A percentile compares a stretch with the other conserved stretches of the same genome.
These are phyloP conservation scores for Skeletonema tropicum DNA, from an alignment of 108 stramenopile species.

Conservation along the genomic window DNA sequence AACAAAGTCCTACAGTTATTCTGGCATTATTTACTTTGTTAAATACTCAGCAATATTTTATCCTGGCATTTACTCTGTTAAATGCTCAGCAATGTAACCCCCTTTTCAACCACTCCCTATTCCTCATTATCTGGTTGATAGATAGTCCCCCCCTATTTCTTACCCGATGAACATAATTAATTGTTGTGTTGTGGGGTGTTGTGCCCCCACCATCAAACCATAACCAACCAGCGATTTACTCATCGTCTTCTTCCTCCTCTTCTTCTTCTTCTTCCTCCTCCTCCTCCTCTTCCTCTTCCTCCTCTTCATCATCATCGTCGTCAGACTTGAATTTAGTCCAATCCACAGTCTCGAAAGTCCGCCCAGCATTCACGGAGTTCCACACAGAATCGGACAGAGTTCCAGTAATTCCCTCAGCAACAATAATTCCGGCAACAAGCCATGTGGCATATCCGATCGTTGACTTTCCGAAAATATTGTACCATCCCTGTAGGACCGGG, in stretches of 20 bases:
- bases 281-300: conserved; percentile 81
- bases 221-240: conserved; percentile 4
- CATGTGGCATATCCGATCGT: conserved; percentile 85
- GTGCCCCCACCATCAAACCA: neutral
- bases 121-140: neutral
- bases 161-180: neutral
- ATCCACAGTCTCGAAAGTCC: conserved; percentile 81
- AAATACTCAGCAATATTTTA: neutral
- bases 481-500: conserved; percentile 39
- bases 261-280: conserved; percentile 67
- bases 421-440: conserved; percentile 74
- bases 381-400: conserved; percentile 64
- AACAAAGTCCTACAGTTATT: neutral
- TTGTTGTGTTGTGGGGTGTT: neutral
- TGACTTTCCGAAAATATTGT: conserved; percentile 77
- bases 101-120: neutral
- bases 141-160: neutral
- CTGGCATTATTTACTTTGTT: too few species aligned
- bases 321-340: conserved; percentile 82
- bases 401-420: conserved; percentile 76
- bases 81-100: neutral
- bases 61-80: neutral
- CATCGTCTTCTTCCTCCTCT: conserved; percentile 7
- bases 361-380: conserved; percentile 75
- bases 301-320: conserved; percentile 84